Conservation (phyloP, 2,329 filamentous ascomycete species). For the Aspergillus fumigatiaffinis region DNA sequence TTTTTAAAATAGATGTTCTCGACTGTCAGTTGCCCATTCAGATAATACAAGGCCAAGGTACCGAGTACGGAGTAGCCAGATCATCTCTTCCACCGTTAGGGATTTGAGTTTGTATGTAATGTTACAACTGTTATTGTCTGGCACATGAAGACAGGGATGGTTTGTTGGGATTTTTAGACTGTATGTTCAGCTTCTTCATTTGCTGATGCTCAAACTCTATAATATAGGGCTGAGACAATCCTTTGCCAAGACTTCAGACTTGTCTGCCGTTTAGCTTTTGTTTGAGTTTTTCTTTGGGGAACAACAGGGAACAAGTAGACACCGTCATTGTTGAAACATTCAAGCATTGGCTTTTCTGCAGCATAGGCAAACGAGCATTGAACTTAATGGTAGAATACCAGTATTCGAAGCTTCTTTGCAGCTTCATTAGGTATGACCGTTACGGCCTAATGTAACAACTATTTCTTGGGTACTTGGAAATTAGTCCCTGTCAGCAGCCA, state of each 20-base stretch:
- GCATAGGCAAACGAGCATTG: too few species aligned
- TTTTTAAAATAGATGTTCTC: neutral
- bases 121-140: neutral
- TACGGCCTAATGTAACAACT: neutral
- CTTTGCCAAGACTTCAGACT: neutral
- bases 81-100: neutral
- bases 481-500: neutral
- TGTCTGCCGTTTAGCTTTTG: neutral
- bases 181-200: too few species aligned
- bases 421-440: neutral
- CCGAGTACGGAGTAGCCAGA: too few species aligned
- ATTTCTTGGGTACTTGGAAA: neutral
- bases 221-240: neutral
- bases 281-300: neutral
- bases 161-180: neutral
- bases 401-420: neutral
- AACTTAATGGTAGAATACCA: neutral
- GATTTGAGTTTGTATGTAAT: neutral
- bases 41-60: neutral
- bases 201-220: neutral
- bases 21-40: neutral
- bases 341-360: too few species aligned
- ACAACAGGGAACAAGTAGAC: neutral
- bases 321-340: neutral
- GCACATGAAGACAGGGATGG: neutral